Evolutionary conservation across 768 basidiomycete genomes (phyloP).

Genomic region (Antrodiella citrinella): DNA sequence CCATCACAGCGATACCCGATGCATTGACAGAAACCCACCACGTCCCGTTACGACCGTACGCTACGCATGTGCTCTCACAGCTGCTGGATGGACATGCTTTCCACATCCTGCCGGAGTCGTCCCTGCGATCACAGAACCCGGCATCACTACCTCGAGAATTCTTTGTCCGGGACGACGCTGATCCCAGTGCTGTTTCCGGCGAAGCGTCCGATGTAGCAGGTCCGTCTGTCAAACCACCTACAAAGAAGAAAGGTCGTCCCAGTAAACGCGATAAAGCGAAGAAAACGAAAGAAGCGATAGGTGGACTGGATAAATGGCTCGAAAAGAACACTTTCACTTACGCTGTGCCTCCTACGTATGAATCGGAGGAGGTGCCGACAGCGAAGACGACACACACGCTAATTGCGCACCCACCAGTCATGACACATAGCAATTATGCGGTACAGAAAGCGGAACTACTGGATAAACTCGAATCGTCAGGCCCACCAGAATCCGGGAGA

Average conservation of each 20-base stretch:
- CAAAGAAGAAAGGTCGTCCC: slow-evolving; percentile 52
- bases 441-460: slow-evolving; percentile 34
- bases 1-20: slow-evolving; percentile 41
- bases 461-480: slow-evolving; percentile 18
- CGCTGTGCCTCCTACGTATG: slow-evolving; percentile 1
- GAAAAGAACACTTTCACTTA: slow-evolving; percentile 26
- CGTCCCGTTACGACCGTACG: slow-evolving; percentile 41
- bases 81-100: slow-evolving; percentile 46
- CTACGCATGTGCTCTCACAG: slow-evolving; percentile 38
- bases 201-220: slow-evolving; percentile 5
- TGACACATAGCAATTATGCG: slow-evolving; percentile 34
- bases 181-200: slow-evolving; percentile 9
- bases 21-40: slow-evolving; percentile 33
- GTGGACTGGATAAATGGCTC: slow-evolving; percentile 42
- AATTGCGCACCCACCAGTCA: slow-evolving; percentile 23
- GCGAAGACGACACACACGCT: slow-evolving; percentile 25
- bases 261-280: slow-evolving; percentile 50
- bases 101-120: slow-evolving; percentile 49
- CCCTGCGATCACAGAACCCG: slow-evolving; percentile 46
- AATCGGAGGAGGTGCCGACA: not conserved
- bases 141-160: slow-evolving; percentile 63
- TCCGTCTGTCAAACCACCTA: slow-evolving; percentile 2
- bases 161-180: slow-evolving; percentile 33
- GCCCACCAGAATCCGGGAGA: not conserved
- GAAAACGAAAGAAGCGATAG: slow-evolving; percentile 43